phyloP scores from a whole-genome alignment of 768 basidiomycete genomes.

The Coprinopsis sp. region DNA sequence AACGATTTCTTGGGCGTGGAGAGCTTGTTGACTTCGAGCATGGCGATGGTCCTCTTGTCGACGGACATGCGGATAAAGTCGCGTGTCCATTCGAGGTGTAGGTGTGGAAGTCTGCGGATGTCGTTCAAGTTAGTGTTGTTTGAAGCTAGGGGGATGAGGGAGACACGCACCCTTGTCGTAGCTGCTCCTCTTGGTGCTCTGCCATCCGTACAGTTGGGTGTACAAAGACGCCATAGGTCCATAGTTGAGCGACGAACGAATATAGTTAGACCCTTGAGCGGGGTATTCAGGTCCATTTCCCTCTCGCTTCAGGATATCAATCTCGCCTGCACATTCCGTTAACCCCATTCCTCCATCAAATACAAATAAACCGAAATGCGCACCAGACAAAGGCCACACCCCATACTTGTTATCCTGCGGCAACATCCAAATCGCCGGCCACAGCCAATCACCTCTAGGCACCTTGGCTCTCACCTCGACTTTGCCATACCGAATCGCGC shows the following conservation, averaged over 20 bases:
- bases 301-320: constrained; percentile 55
- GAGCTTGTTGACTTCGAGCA: constrained; percentile 54
- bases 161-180: constrained; percentile 20
- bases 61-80: constrained; percentile 71
- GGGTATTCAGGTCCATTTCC: constrained; percentile 57
- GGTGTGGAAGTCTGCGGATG: constrained; percentile 57
- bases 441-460: constrained; percentile 66
- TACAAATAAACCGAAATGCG: neutral
- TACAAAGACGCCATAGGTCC: constrained; percentile 47
- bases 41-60: constrained; percentile 61
- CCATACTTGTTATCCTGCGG: constrained; percentile 62
- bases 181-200: constrained; percentile 42
- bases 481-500: constrained; percentile 53
- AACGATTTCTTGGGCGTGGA: constrained; percentile 31
- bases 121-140: constrained; percentile 36
- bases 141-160: constrained; percentile 24
- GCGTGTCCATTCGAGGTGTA: constrained; percentile 77
- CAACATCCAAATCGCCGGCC: constrained; percentile 75
- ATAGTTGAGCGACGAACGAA: constrained; percentile 63
- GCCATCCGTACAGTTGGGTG: constrained; percentile 60
- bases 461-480: constrained; percentile 61
- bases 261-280: constrained; percentile 53
- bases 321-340: constrained; percentile 24
- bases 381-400: constrained; percentile 50
- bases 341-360: neutral